Evolutionary conservation across 2,329 filamentous ascomycete genomes (phyloP), one percentile per base, ranked within the genome.

Genomic region (Xylaria sp.): DNA sequence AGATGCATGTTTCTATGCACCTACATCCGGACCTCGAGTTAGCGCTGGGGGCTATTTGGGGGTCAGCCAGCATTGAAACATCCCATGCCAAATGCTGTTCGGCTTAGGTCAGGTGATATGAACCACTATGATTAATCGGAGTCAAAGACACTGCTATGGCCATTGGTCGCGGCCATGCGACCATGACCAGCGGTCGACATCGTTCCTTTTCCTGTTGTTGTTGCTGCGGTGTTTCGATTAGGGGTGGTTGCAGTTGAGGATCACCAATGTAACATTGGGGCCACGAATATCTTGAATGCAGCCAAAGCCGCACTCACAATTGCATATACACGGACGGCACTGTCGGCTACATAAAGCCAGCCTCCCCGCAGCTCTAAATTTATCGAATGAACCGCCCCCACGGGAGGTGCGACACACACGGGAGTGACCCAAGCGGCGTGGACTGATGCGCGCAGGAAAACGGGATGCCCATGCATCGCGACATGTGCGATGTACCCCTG

Each of bases 341-440:
- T 62, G 57, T 20, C 13, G 49, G 49, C 47, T 62, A 44, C 50
- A 44, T 51, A 56, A 67, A 59, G 58, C 62, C 62, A 54, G 47
- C 47, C 39, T 53, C 59, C 29, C 39, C 31, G 39, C 17, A 45
- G 29, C 56, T 51, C 59, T 65, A 65, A 61, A 67, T 57, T 65
- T 69, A 68, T 69, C 58, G 50, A 63, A 57, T 33, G 62, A 63
- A 61, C 62, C 67, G 65, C 65, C 67, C 67, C 67, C 67, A 65
- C 58, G 55, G 61, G 50, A 44, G n/a, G 58, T 54, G 57, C 50
- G 55, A 45, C 64, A 44, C 61, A 62, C 42, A 54, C 64, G 61
- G 60, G 44, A 63, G 47, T 65, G 29, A 33, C 36, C 29, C 58
- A 60, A 65, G 54, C 61, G 65, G 67, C 58, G 59, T 65, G 67